Percentiles rank a stretch among this genome's conserved stretches.
Conservation (phyloP, 1,139 yeast species). For the Cylindricascospora bacillispora region DNA sequence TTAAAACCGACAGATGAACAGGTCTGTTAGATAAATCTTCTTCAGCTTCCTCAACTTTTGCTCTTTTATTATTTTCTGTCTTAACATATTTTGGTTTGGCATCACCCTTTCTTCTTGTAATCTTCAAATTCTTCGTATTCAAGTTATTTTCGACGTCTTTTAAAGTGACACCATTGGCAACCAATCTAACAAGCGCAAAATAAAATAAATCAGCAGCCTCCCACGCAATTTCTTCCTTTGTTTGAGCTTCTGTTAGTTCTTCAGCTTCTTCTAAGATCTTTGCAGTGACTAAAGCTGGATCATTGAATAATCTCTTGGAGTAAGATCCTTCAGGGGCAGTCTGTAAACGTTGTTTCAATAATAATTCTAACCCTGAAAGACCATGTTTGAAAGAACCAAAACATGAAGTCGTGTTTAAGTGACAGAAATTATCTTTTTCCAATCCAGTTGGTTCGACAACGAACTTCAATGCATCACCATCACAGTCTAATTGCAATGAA, state of each 20-base stretch:
- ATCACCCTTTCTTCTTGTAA: slow-evolving; percentile 90
- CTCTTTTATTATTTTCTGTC: slow-evolving; percentile 12
- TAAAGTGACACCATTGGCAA: slow-evolving; percentile 66
- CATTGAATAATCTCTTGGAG: slow-evolving; percentile 76
- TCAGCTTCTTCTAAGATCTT: slow-evolving; percentile 95
- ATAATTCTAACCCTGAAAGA: slow-evolving; percentile 45
- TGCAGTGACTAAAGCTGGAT: slow-evolving; percentile 61
- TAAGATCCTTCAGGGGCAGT: slow-evolving; percentile 86
- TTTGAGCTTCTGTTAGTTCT: slow-evolving; percentile 74
- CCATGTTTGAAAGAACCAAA: slow-evolving; percentile 56
- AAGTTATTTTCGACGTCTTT: slow-evolving; percentile 74
- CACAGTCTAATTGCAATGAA: slow-evolving; percentile 70
- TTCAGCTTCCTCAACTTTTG: slow-evolving; percentile 8
- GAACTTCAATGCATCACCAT: slow-evolving; percentile 78
- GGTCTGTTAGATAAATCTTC: slow-evolving; percentile 23
- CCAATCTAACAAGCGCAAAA: slow-evolving; percentile 80
- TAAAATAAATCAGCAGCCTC: slow-evolving; percentile 93
- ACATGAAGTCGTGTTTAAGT: slow-evolving; percentile 65
- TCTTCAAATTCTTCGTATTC: slow-evolving; percentile 71
- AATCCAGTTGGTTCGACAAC: slow-evolving; percentile 71
- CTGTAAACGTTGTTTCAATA: slow-evolving; percentile 37
- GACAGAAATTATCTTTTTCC: slow-evolving; percentile 48
- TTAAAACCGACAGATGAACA: slow-evolving; percentile 52
- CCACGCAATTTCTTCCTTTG: slow-evolving; percentile 75
- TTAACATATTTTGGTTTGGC: slow-evolving; percentile 68